Evolutionary conservation across 2,329 filamentous ascomycete species (phyloP).

Genomic region (Catunica adiposa): DNA sequence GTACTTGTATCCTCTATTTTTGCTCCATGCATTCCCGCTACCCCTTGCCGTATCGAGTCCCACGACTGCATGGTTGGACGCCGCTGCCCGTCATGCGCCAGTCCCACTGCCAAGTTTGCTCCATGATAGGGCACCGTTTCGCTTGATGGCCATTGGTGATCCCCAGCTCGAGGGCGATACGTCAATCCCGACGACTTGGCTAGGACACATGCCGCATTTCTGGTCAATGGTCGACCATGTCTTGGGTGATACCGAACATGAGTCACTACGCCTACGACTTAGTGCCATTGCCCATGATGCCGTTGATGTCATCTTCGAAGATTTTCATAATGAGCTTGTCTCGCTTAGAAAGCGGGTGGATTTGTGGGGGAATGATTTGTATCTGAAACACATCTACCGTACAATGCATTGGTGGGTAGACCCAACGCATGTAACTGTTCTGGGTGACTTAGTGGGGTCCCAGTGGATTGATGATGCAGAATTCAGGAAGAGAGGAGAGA

Average conservation of each 20-base stretch:
- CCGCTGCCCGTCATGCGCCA: conserved; percentile 11
- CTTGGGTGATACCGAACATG: conserved; percentile 29
- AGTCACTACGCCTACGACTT: conserved; percentile 34
- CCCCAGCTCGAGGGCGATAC: conserved; percentile 89
- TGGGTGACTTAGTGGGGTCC: conserved; percentile 83
- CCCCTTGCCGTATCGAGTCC: conserved; percentile 20
- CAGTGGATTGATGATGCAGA: conserved; percentile 86
- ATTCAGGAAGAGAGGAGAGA: conserved; percentile 53
- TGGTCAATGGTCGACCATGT: conserved; percentile 30
- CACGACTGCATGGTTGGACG: conserved; percentile 13
- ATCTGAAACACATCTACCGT: conserved; percentile 83
- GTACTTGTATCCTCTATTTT: conserved; percentile 73
- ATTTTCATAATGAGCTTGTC: conserved; percentile 50
- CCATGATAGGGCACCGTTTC: conserved; percentile 48
- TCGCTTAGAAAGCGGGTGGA: conserved; percentile 67
- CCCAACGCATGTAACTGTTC: conserved; percentile 74
- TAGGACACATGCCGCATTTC: conserved; percentile 38
- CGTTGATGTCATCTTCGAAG: conserved; percentile 46
- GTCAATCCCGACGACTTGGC: conserved; percentile 48
- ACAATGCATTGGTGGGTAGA: conserved; percentile 66
- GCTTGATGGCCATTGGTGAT: conserved; percentile 75
- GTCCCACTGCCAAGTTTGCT: conserved; percentile 4
- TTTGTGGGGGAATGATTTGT: conserved; percentile 84
- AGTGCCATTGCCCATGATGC: conserved; percentile 39
- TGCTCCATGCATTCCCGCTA: conserved; percentile 62